phyloP scores from a whole-genome alignment of 495 filamentous ascomycete genomes.

The Ascobolus immersus region DNA sequence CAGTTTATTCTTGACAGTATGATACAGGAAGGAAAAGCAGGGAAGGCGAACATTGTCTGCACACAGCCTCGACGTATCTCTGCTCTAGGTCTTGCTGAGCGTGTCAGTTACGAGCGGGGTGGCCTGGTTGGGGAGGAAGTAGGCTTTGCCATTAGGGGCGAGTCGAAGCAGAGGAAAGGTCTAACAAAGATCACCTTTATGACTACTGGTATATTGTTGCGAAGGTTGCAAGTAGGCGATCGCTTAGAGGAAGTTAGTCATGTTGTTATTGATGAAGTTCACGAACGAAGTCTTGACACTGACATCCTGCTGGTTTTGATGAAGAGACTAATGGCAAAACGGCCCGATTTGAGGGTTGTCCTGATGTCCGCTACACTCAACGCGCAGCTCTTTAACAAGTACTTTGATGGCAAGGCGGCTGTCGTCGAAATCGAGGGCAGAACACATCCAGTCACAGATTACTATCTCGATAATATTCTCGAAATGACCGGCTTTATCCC shows the following conservation, averaged over 20 bases:
- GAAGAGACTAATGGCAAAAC: conserved; percentile 49
- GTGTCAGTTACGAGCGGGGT: conserved; percentile 80
- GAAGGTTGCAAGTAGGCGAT: conserved; percentile 49
- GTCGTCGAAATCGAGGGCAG: conserved; percentile 65
- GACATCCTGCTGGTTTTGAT: conserved; percentile 79
- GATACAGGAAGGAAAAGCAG: conserved; percentile 48
- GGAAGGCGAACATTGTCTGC: conserved; percentile 70
- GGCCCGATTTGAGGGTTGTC: conserved; percentile 69
- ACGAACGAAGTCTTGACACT: conserved; percentile 84
- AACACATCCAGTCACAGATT: conserved; percentile 73
- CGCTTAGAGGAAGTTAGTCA: conserved; percentile 77
- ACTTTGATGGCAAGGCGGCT: conserved; percentile 54
- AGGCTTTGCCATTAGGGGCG: conserved; percentile 83
- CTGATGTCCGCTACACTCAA: conserved; percentile 98
- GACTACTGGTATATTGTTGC: conserved; percentile 83
- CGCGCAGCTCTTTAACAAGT: conserved; percentile 57
- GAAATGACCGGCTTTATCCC: conserved; percentile 52
- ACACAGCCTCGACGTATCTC: conserved; percentile 91
- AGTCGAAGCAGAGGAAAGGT: conserved; percentile 40
- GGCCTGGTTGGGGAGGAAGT: conserved; percentile 61
- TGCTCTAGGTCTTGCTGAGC: conserved; percentile 74
- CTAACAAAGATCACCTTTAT: conserved; percentile 82
- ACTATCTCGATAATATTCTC: conserved; percentile 59
- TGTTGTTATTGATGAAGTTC: conserved; percentile 89
- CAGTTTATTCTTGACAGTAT: conserved; percentile 89